phyloP scores from a whole-genome alignment of 2,329 filamentous ascomycete genomes.

The Trichophyton schoenleinii region DNA sequence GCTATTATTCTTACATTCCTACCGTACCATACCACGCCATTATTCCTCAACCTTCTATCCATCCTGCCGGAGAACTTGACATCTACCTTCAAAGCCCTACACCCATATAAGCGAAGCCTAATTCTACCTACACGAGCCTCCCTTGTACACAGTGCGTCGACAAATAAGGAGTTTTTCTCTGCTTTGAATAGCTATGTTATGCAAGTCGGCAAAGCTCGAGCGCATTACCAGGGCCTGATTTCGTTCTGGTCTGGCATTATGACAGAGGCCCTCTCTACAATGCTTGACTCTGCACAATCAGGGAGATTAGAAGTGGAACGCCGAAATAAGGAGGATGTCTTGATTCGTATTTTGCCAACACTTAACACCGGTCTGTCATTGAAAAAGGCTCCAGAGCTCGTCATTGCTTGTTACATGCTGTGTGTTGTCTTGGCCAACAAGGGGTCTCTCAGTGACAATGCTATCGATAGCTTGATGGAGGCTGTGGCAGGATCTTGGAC shows the following conservation, averaged over 20 bases:
- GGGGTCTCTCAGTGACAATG: conserved; percentile 61
- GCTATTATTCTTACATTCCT: conserved; percentile 73
- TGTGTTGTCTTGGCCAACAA: conserved; percentile 76
- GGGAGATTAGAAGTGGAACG: conserved; percentile 63
- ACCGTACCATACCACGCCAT: conserved; percentile 76
- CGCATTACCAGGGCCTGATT: conserved; percentile 64
- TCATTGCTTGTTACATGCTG: conserved; percentile 84
- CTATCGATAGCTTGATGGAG: conserved; percentile 81
- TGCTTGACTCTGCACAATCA: conserved; percentile 64
- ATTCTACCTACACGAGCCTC: conserved; percentile 66
- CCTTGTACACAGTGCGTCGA: conserved; percentile 70
- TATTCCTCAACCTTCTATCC: conserved; percentile 74
- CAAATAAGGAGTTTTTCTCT: conserved; percentile 63
- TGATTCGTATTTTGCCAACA: conserved; percentile 56
- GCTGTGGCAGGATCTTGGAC: conserved; percentile 70
- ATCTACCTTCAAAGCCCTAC: conserved; percentile 66
- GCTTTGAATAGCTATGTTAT: conserved; percentile 68
- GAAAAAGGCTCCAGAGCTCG: conserved; percentile 62
- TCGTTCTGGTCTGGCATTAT: conserved; percentile 86
- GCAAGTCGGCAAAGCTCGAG: conserved; percentile 55
- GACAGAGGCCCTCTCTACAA: conserved; percentile 71
- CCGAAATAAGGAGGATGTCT: conserved; percentile 64
- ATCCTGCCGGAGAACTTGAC: conserved; percentile 67
- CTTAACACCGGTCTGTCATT: conserved; percentile 67
- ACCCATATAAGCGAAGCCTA: conserved; percentile 69